Percentiles rank a stretch among this genome's conserved stretches.
Conservation (phyloP, 805 yeast species). For the Candida michaelii region DNA sequence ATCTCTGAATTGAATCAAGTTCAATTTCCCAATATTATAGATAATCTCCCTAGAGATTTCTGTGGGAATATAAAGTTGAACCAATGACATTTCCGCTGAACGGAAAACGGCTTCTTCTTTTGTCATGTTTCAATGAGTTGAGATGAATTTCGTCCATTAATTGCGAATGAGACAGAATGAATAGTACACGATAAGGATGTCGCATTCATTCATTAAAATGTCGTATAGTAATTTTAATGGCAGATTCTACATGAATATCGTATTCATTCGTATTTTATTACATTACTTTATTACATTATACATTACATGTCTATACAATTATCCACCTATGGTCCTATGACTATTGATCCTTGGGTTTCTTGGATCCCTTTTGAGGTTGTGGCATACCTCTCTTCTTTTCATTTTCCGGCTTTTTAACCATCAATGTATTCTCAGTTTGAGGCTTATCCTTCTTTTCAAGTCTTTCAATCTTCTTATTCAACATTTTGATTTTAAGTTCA, state of each 20-base stretch:
- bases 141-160: neutral
- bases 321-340: no score
- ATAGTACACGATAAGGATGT: no score
- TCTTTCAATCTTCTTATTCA: slow-evolving; percentile 53
- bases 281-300: no score
- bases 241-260: no score
- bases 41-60: slow-evolving; percentile 87
- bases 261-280: no score
- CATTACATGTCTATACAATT: no score
- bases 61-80: slow-evolving; percentile 86
- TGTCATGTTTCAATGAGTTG: neutral
- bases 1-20: slow-evolving; percentile 85
- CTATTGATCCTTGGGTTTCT: slow-evolving; percentile 19
- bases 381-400: slow-evolving; percentile 20
- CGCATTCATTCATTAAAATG: no score
- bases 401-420: slow-evolving; percentile 29
- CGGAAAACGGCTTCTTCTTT: slow-evolving; percentile 50
- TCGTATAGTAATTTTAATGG: no score
- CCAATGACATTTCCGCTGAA: slow-evolving; percentile 96
- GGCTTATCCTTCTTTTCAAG: slow-evolving; percentile 36
- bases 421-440: slow-evolving; percentile 30
- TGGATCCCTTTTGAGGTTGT: slow-evolving; percentile 13
- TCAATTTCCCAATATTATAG: slow-evolving; percentile 83
- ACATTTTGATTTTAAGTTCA: slow-evolving; percentile 56
- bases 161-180: no score